Evolutionary conservation across 106 monocot genomes (phyloP).

Genomic region (Alisma plantagoaquatica): DNA sequence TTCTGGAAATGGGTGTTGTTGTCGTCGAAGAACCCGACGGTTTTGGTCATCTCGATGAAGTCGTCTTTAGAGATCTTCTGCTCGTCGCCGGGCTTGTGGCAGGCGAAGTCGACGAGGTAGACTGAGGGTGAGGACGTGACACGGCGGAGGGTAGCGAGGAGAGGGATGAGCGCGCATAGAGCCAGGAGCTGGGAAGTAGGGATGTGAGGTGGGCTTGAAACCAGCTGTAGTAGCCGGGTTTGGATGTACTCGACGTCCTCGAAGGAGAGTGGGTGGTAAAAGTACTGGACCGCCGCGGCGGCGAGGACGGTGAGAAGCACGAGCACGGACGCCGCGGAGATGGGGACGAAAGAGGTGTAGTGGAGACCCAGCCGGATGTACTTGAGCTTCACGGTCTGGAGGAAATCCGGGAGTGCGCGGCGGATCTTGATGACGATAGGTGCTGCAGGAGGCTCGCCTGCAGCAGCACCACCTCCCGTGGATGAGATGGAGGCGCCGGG

Average conservation of each 20-base stretch:
- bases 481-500: slow-evolving; percentile 37
- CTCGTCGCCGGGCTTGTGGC: neutral
- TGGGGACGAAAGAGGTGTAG: slow-evolving; percentile 20
- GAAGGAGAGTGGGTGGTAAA: too few relatives aligned
- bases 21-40: neutral
- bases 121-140: neutral
- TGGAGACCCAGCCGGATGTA: slow-evolving; percentile 49
- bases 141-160: neutral
- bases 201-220: too few relatives aligned
- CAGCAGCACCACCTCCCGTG: too few relatives aligned
- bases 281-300: neutral
- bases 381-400: slow-evolving; percentile 59
- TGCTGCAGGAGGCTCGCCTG: too few relatives aligned
- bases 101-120: slow-evolving; percentile 8
- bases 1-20: neutral
- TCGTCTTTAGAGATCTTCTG: neutral
- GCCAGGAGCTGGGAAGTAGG: too few relatives aligned
- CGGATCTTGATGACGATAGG: slow-evolving; percentile 69
- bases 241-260: too few relatives aligned
- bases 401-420: slow-evolving; percentile 51
- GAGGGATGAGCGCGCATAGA: neutral
- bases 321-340: slow-evolving; percentile 3
- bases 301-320: neutral
- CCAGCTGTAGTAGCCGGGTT: too few relatives aligned
- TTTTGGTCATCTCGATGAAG: neutral